These are phyloP conservation scores for Picochlorum sp. DNA, from an alignment of 139 green algal species.

Conservation along the genomic window DNA sequence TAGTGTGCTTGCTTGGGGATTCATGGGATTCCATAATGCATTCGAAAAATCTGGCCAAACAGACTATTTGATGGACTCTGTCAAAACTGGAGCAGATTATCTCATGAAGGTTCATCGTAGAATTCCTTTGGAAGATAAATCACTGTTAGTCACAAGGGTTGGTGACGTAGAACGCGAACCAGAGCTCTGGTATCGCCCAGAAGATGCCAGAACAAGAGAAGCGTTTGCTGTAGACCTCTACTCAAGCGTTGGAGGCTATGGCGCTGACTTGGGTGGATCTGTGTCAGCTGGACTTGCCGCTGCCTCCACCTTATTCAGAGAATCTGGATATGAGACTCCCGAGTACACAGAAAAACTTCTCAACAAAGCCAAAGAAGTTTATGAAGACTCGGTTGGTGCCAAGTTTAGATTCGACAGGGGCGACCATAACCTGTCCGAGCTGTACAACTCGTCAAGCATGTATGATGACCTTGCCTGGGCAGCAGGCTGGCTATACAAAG, in stretches of 20 bases:
- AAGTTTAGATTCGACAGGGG: constrained; percentile 18
- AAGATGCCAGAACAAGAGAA: constrained; percentile 19
- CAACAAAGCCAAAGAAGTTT: constrained; percentile 34
- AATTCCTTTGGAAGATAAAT: constrained; percentile 2
- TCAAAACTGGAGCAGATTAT: constrained; percentile 64
- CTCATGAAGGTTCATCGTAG: constrained; percentile 46
- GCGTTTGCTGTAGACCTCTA: constrained; percentile 20
- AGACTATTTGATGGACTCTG: constrained; percentile 15
- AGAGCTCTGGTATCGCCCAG: constrained; percentile 30
- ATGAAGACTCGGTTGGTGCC: constrained; percentile 19
- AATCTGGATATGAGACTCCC: constrained; percentile 16
- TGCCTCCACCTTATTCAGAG: constrained; percentile 43
- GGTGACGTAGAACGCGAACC: constrained; percentile 26
- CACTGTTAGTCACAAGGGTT: constrained; percentile 25
- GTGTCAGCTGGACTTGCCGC: constrained; percentile 57
- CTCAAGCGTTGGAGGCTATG: constrained; percentile 7
- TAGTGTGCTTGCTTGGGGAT: constrained; percentile 53
- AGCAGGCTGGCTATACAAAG: constrained; percentile 58
- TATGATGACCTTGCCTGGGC: constrained; percentile 61
- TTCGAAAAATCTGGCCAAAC: constrained; percentile 27
- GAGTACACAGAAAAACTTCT: constrained; percentile 37
- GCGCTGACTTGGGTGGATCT: constrained; percentile 42
- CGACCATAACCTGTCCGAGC: constrained; percentile 31
- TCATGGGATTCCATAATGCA: constrained; percentile 43
- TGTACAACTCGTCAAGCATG: constrained; percentile 49